Conservation (phyloP, 2,329 filamentous ascomycete genomes). For the Didymella segeticola region DNA sequence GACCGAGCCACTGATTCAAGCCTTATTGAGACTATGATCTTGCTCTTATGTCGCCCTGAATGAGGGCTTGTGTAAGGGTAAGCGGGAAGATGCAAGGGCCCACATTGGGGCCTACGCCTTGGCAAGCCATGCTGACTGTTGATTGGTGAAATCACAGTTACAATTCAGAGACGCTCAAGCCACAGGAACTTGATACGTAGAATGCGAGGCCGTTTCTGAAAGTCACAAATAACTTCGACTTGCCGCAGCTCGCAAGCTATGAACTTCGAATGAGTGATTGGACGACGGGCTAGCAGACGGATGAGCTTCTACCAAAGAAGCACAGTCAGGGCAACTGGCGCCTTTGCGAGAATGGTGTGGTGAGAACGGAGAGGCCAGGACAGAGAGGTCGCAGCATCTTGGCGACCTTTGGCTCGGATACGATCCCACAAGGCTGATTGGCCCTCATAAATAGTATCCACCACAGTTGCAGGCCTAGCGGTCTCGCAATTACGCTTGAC, state of each 20-base stretch:
- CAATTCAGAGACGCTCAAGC: neutral
- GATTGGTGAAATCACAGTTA: neutral
- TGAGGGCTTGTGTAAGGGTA: neutral
- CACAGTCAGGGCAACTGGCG: too few species aligned
- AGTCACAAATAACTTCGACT: neutral
- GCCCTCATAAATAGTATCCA: neutral
- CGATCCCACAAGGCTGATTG: neutral
- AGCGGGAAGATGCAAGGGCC: neutral
- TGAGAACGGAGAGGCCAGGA: neutral
- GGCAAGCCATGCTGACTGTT: neutral
- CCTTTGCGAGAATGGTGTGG: neutral
- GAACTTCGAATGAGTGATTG: too few species aligned
- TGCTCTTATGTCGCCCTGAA: neutral
- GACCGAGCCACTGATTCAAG: neutral
- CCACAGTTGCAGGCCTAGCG: neutral
- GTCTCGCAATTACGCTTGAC: neutral
- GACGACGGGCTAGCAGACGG: too few species aligned
- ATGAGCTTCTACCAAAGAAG: too few species aligned
- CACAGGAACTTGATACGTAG: neutral
- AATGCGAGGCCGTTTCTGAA: neutral
- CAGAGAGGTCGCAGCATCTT: neutral
- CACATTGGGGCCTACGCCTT: neutral
- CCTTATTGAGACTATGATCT: neutral
- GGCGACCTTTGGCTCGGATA: neutral
- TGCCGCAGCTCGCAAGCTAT: neutral